Conservation (phyloP, 2,329 filamentous ascomycete genomes). For the Penicillium rolfsii region DNA sequence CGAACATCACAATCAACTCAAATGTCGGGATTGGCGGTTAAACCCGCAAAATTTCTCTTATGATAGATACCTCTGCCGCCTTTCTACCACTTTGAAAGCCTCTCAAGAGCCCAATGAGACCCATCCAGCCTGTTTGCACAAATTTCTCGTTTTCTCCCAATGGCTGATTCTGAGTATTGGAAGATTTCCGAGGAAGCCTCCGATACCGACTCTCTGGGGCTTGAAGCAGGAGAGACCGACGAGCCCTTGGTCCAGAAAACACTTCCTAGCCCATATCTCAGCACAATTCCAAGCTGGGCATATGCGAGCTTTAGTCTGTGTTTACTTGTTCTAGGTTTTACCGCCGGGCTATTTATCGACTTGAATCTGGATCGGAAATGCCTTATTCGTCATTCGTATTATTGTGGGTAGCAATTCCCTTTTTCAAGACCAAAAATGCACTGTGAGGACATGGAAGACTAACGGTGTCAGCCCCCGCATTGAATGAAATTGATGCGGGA, state of each 20-base stretch:
- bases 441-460: neutral
- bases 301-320: neutral
- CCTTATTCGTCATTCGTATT: constrained; percentile 1
- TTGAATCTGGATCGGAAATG: neutral
- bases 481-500: neutral
- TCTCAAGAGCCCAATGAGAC: neutral
- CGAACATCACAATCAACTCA: neutral
- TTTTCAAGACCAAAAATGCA: neutral
- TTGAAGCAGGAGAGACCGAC: neutral
- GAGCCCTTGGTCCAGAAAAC: neutral
- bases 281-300: neutral
- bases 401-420: constrained; percentile 1
- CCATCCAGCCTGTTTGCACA: neutral
- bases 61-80: neutral
- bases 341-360: neutral
- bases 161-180: neutral
- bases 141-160: neutral
- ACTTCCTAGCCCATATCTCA: neutral
- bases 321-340: neutral
- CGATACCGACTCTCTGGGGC: neutral
- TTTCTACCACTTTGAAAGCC: neutral
- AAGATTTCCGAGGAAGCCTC: constrained; percentile 3
- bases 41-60: neutral
- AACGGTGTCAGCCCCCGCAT: neutral
- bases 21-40: neutral